Evolutionary conservation across 2,329 filamentous ascomycete genomes (phyloP).

Genomic region (Penicillium brevicompactum): DNA sequence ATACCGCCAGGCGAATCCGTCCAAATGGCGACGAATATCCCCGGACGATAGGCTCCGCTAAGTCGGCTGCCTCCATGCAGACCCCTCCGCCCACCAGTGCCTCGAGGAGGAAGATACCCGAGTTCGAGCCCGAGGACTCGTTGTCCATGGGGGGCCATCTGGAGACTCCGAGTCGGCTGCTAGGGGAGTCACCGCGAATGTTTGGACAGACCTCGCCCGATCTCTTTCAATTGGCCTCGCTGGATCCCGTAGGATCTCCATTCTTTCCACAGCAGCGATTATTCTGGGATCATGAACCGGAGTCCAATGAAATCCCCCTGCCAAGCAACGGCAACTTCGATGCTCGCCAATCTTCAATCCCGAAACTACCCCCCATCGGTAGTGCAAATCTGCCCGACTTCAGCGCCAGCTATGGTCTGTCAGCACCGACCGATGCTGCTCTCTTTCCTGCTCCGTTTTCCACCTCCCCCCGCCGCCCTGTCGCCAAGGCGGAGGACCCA

Average conservation of each 20-base stretch:
- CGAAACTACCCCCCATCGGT: conserved; percentile 40
- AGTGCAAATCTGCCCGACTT: conserved; percentile 37
- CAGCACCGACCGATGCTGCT: conserved; percentile 37
- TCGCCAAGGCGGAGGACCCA: conserved; percentile 46
- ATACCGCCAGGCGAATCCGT: conserved; percentile 37
- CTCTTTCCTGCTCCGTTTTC: conserved; percentile 48
- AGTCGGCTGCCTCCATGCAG: conserved; percentile 56
- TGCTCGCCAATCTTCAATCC: conserved; percentile 33
- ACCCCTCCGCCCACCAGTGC: conserved; percentile 64
- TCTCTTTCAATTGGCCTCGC: conserved; percentile 54
- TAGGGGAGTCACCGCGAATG: conserved; percentile 50
- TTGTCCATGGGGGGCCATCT: conserved; percentile 35
- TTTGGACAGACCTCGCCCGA: conserved; percentile 62
- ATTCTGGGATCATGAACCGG: conserved; percentile 51
- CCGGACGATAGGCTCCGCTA: conserved; percentile 38
- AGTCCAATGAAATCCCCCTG: conserved; percentile 20
- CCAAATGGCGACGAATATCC: conserved; percentile 33
- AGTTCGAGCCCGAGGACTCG: conserved; percentile 27
- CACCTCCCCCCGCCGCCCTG: conserved; percentile 46
- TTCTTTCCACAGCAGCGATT: conserved; percentile 57
- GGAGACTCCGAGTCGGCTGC: conserved; percentile 48
- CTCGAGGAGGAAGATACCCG: conserved; percentile 50
- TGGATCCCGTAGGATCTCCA: conserved; percentile 59
- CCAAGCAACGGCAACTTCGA: conserved; percentile 17
- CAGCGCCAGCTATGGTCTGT: conserved; percentile 30